Evolutionary conservation across 2,329 filamentous ascomycete species (phyloP).

Genomic region (Penicillium sp.): DNA sequence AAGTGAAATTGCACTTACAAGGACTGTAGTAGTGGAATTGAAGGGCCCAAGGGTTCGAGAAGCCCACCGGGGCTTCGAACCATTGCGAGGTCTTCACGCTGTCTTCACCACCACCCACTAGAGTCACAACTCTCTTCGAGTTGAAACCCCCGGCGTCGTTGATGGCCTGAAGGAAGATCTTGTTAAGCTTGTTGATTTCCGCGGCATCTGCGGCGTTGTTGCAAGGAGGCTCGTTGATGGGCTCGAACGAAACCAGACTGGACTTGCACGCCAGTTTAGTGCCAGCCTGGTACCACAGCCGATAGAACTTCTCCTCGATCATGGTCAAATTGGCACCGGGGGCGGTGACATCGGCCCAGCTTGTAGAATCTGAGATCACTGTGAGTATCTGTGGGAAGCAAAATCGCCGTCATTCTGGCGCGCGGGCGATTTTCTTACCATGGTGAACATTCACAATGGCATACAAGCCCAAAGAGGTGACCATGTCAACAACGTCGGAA

Average conservation of each 20-base stretch:
- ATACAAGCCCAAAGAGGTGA: constrained; percentile 46
- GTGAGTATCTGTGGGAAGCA: neutral
- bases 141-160: constrained; percentile 53
- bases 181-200: constrained; percentile 51
- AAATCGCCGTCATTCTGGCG: neutral
- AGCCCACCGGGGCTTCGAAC: constrained; percentile 47
- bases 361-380: constrained; percentile 42
- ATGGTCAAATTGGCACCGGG: constrained; percentile 43
- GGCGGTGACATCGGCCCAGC: constrained; percentile 51
- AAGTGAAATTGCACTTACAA: constrained; percentile 21
- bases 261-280: constrained; percentile 51
- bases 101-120: constrained; percentile 50
- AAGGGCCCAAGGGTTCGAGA: constrained; percentile 53
- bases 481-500: constrained; percentile 53
- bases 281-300: constrained; percentile 55
- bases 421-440: constrained; percentile 20
- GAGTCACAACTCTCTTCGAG: constrained; percentile 49
- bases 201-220: constrained; percentile 47
- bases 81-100: constrained; percentile 49
- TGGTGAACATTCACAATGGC: constrained; percentile 56
- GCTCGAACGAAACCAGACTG: constrained; percentile 50
- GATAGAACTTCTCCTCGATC: constrained; percentile 53
- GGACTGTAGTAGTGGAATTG: constrained; percentile 57
- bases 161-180: constrained; percentile 51
- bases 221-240: constrained; percentile 55